Percentiles rank a stretch among this genome's conserved stretches.
phyloP scores from a whole-genome alignment of 1,139 yeast genomes.

The Magnusiomyces fungicola region DNA sequence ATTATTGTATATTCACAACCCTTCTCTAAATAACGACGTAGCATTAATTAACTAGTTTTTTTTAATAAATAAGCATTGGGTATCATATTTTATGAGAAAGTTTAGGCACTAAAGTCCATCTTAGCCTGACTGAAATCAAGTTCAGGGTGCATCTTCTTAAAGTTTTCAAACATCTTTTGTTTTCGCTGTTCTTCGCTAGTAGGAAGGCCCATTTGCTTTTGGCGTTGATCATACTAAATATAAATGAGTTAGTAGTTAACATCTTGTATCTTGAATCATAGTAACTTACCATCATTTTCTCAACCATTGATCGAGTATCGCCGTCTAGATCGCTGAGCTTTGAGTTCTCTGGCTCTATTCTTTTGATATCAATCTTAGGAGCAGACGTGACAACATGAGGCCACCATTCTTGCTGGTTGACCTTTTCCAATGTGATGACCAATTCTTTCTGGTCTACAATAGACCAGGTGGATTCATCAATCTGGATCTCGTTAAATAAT shows the following conservation, averaged over 20 bases:
- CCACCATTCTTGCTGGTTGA: conserved; percentile 40
- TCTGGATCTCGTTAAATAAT: conserved; percentile 30
- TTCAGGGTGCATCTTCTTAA: conserved; percentile 40
- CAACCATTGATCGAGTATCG: conserved; percentile 40
- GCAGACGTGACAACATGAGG: conserved; percentile 39
- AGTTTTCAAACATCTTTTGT: conserved; percentile 32
- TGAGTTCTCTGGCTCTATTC: conserved; percentile 38
- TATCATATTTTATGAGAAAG: no score
- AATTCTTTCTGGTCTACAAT: conserved; percentile 36
- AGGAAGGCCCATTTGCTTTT: conserved; percentile 35
- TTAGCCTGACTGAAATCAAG: conserved; percentile 33
- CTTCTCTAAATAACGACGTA: no score
- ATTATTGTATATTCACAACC: no score
- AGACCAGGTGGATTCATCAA: conserved; percentile 39
- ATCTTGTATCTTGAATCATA: not conserved
- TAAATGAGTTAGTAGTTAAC: conserved; percentile 1
- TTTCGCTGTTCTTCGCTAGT: conserved; percentile 35
- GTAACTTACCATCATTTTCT: conserved; percentile 37
- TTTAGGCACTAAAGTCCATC: conserved; percentile 15
- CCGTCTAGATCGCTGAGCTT: conserved; percentile 37
- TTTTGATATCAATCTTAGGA: conserved; percentile 37
- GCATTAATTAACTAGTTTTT: no score
- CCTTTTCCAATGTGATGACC: conserved; percentile 35
- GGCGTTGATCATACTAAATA: conserved; percentile 35
- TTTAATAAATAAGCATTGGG: no score